Evolutionary conservation across 2,329 filamentous ascomycete genomes (phyloP).

Genomic region (Colletotrichum phormii): DNA sequence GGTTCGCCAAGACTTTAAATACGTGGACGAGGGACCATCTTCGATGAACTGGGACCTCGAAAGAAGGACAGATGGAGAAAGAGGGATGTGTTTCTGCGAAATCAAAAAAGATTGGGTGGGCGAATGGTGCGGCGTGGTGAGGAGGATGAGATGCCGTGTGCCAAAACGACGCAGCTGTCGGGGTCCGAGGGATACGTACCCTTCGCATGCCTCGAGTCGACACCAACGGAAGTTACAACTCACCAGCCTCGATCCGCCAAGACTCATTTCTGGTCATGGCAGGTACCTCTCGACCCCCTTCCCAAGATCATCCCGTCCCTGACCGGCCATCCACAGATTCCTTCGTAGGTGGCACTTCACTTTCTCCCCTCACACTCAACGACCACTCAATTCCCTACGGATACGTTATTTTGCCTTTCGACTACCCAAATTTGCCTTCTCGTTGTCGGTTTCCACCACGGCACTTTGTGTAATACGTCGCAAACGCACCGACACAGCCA

Average conservation of each 20-base stretch:
- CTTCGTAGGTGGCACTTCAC: background rate
- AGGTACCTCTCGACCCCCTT: background rate
- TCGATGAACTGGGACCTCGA: background rate
- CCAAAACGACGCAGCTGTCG: constrained; percentile 9
- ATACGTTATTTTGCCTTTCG: constrained; percentile 2
- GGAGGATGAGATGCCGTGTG: background rate
- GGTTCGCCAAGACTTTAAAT: constrained; percentile 17
- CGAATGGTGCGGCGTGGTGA: background rate
- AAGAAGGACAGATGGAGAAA: background rate
- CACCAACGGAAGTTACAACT: background rate
- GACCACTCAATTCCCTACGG: background rate
- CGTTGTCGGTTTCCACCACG: constrained; percentile 2
- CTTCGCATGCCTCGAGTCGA: background rate
- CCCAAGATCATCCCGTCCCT: background rate
- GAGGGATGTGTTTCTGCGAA: background rate
- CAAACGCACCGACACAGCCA: background rate
- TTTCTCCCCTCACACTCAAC: background rate
- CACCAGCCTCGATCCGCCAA: background rate
- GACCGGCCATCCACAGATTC: background rate
- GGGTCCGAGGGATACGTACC: constrained; percentile 21
- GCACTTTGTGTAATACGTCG: background rate
- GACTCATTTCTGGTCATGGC: background rate
- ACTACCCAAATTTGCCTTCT: constrained; percentile 12
- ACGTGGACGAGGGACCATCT: background rate
- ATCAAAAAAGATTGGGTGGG: background rate